Evolutionary conservation across 1,284 basidiomycete genomes (phyloP).

Genomic region (Dichomitus squalens): DNA sequence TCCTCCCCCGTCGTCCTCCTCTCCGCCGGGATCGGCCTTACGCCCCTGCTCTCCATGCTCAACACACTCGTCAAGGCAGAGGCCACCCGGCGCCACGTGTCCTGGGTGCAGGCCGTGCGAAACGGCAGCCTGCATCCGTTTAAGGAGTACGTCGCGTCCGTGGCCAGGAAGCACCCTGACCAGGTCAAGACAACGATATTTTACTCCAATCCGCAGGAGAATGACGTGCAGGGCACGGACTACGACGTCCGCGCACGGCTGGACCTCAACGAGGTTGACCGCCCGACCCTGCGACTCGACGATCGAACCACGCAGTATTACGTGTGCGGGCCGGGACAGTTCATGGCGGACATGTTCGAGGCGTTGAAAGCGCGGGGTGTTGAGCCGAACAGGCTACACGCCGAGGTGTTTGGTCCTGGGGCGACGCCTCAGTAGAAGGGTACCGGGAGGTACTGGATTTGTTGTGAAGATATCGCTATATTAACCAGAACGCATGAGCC

Average conservation of each 20-base stretch:
- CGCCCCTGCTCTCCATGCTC: constrained; percentile 30
- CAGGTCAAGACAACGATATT: constrained; percentile 21
- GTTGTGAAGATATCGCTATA: neutral
- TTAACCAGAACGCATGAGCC: too few species aligned
- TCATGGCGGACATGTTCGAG: constrained; percentile 26
- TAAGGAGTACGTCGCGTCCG: constrained; percentile 18
- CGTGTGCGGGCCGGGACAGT: constrained; percentile 29
- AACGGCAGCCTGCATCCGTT: constrained; percentile 24
- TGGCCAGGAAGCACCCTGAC: constrained; percentile 14
- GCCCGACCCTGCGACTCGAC: constrained; percentile 17
- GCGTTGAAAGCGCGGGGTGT: constrained; percentile 24
- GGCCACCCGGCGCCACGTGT: constrained; percentile 15
- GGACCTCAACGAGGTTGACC: constrained; percentile 18
- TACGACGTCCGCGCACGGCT: constrained; percentile 25
- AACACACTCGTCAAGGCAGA: constrained; percentile 24
- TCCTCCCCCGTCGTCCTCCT: constrained; percentile 28
- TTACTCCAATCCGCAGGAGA: constrained; percentile 21
- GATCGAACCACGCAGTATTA: constrained; percentile 27
- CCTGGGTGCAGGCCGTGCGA: constrained; percentile 30
- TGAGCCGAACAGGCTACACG: constrained; percentile 19
- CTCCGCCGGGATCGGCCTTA: constrained; percentile 31
- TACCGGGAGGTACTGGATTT: neutral
- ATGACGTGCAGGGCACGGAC: constrained; percentile 19
- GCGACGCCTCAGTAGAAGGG: constrained; percentile 10
- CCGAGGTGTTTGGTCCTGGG: constrained; percentile 30